Percentiles rank a stretch among this genome's conserved stretches.
These are phyloP conservation scores for Phytophthora foliorum DNA, from an alignment of 352 stramenopile species.

Conservation along the genomic window DNA sequence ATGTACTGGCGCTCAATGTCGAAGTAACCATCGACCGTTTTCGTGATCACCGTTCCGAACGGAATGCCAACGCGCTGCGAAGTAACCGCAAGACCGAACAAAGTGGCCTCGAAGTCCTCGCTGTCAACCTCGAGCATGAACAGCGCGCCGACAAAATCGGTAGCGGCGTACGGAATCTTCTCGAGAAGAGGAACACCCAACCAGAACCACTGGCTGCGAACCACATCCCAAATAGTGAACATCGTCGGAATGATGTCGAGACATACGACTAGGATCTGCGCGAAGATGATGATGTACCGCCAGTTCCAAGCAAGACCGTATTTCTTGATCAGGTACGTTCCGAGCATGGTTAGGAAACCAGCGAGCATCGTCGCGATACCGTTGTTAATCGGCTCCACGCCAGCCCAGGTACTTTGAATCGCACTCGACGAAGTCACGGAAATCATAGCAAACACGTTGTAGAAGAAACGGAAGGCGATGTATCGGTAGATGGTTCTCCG, in stretches of 20 bases:
- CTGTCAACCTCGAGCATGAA: constrained; percentile 67
- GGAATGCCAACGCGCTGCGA: constrained; percentile 51
- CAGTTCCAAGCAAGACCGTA: constrained; percentile 66
- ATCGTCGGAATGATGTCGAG: constrained; percentile 62
- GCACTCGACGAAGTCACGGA: constrained; percentile 58
- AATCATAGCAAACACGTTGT: constrained; percentile 58
- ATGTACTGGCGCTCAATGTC: constrained; percentile 61
- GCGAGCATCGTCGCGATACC: constrained; percentile 62
- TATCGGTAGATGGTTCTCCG: constrained; percentile 57
- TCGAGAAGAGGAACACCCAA: constrained; percentile 67
- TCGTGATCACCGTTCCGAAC: constrained; percentile 66
- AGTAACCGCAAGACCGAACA: constrained; percentile 59
- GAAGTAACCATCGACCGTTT: constrained; percentile 65
- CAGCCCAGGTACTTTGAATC: constrained; percentile 67
- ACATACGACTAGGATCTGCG: constrained; percentile 55
- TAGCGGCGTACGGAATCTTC: constrained; percentile 51
- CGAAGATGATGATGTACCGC: constrained; percentile 50
- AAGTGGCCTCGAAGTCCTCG: constrained; percentile 59
- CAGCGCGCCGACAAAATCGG: constrained; percentile 53
- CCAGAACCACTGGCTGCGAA: constrained; percentile 79
- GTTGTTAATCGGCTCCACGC: constrained; percentile 71
- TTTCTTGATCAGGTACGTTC: constrained; percentile 44
- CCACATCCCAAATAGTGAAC: constrained; percentile 74
- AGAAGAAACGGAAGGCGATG: constrained; percentile 67
- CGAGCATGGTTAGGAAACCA: constrained; percentile 53